Base-by-base conservation (phyloP, 2,329 filamentous ascomycete genomes). In the Fusarium dlaminii region DNA sequence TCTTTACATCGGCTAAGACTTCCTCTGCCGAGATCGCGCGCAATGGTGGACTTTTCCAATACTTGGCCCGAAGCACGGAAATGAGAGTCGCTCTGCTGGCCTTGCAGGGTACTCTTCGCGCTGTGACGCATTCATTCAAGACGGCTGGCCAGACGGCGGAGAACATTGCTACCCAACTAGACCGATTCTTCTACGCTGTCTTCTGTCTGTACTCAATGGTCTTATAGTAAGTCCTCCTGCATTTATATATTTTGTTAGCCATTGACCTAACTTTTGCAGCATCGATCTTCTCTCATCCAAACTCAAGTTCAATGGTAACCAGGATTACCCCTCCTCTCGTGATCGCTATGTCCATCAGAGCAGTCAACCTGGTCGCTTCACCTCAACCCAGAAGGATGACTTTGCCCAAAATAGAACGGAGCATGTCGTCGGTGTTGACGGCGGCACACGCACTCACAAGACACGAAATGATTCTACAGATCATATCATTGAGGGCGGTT, bases 171-270 rank as follows among this genome's bases (percentile, higher is more conserved):
- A 80, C 80, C 15, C 82, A 85, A 42, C 60, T 84, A 4, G 83
- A 84, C 32, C 78, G 83, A 0, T 85, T 84, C 65, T 79, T 80
- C 4, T 84, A 84, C 34, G 80, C 83, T 1, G 27, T 85, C 8
- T 82, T 84, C 59, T 84, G 83, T 34, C 48, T 84, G 1, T 85
- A 84, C 42, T 82, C 83, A 0, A 77, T 83, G 12, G 78, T 85
- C 22, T 74, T 84, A 71, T 82, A 80, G 82, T 84, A 69, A 73
- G 82, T 78, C 8, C 1, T 15, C 5, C 15, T 17, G 2, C 5
- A 8, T 5, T 2, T 10, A 2, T 18, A 2, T 24, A 8, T 3
- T 11, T 13, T 6, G 3, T 4, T 2, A 7, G 6, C 2, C n/a
- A 13, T 13, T 22, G 7, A 22, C 49, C 45, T 29, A 37, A 61